phyloP scores from a whole-genome alignment of 2,329 filamentous ascomycete genomes.

The Colletotrichum sp. region DNA sequence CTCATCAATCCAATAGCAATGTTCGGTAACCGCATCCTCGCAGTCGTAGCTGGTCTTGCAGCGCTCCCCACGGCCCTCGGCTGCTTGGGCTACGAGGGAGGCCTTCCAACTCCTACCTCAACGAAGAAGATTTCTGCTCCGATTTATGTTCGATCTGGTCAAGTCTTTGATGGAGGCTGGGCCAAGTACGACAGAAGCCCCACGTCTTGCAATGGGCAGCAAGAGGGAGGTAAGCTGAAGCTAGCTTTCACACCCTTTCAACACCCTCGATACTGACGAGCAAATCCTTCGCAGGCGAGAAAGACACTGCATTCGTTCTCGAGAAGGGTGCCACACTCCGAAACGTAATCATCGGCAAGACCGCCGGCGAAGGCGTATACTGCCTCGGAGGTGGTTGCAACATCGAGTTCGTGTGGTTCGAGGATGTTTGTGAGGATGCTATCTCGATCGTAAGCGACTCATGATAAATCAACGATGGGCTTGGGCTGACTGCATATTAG shows the following conservation, averaged over 20 bases:
- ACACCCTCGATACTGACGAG: too few species aligned
- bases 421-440: constrained; percentile 31
- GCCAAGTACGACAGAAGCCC: constrained; percentile 37
- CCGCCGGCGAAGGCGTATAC: constrained; percentile 29
- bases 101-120: constrained; percentile 32
- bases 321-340: constrained; percentile 46
- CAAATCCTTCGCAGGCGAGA: too few species aligned
- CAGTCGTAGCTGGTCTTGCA: not conserved
- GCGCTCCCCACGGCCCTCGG: constrained; percentile 20
- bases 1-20: accelerated
- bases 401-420: constrained; percentile 30
- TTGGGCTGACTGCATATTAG: not conserved
- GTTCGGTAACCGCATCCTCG: not conserved
- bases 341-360: constrained; percentile 51
- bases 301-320: constrained; percentile 49
- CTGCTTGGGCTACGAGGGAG: constrained; percentile 31
- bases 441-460: constrained; percentile 23
- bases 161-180: constrained; percentile 34
- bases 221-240: constrained; percentile 45
- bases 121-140: constrained; percentile 31
- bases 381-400: constrained; percentile 30
- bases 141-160: constrained; percentile 30
- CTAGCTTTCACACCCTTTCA: too few species aligned
- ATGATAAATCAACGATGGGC: too few species aligned
- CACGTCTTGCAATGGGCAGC: constrained; percentile 41